phyloP scores from a whole-genome alignment of 129 eudicot genomes.

The Chrysanthemum lavandulifolium region DNA sequence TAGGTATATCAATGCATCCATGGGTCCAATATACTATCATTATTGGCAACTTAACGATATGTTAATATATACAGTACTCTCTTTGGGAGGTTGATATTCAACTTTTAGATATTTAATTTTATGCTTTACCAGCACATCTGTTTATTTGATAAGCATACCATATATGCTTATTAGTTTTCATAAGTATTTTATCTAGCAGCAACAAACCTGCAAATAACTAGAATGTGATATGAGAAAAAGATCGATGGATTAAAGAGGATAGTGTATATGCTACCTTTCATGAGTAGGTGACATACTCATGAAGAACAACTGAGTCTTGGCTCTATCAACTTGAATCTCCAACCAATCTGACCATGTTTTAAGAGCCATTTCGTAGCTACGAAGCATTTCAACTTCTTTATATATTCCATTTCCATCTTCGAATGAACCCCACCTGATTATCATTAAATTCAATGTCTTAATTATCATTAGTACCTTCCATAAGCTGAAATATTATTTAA shows the following conservation, averaged over 20 bases:
- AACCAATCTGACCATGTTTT: constrained; percentile 85
- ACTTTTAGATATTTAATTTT: not conserved
- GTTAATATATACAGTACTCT: not conserved
- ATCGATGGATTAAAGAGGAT: not conserved
- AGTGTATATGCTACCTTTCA: constrained; percentile 41
- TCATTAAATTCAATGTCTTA: constrained; percentile 8
- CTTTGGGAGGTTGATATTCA: not conserved
- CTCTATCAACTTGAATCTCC: constrained; percentile 57
- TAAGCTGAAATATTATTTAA: not conserved
- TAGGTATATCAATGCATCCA: not conserved
- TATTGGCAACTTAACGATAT: not conserved
- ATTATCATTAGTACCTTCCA: not conserved
- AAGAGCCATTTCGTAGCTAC: constrained; percentile 64
- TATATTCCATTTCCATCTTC: constrained; percentile 39
- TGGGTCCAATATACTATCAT: not conserved
- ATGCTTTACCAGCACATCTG: not conserved
- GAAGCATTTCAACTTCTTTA: constrained; percentile 55
- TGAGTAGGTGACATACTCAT: constrained; percentile 90
- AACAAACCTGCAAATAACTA: not conserved
- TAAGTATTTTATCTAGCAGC: too few species aligned
- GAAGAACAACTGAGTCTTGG: constrained; percentile 60
- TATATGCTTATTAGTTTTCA: too few species aligned
- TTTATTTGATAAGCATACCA: not conserved
- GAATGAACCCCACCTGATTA: constrained; percentile 74
- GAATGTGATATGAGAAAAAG: not conserved